Conservation (phyloP, 805 yeast genomes). For the Maudiozyma bulderi region DNA sequence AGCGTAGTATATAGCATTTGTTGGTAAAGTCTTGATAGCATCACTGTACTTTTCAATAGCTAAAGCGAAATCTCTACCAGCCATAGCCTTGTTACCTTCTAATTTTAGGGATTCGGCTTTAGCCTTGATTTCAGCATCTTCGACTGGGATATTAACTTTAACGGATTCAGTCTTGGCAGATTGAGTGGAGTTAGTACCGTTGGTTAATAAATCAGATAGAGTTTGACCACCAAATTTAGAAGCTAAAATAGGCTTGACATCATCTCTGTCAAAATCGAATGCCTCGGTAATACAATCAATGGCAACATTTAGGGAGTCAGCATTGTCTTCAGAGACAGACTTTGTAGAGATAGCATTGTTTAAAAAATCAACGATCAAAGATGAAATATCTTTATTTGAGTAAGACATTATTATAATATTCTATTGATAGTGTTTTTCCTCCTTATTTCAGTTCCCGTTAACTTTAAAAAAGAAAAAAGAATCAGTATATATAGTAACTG, state of each 20-base stretch:
- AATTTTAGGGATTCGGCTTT: constrained; percentile 78
- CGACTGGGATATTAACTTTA: constrained; percentile 34
- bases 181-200: constrained; percentile 12
- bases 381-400: constrained; percentile 56
- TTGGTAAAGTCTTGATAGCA: constrained; percentile 62
- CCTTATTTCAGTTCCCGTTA: neutral
- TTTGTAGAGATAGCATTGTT: constrained; percentile 49
- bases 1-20: constrained; percentile 76
- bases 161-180: constrained; percentile 29
- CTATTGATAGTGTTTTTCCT: neutral
- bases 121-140: constrained; percentile 45
- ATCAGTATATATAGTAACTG: too few species aligned
- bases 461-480: too few species aligned
- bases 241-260: constrained; percentile 26
- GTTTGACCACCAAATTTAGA: constrained; percentile 39
- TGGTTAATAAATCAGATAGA: constrained; percentile 36
- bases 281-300: constrained; percentile 87
- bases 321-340: constrained; percentile 63
- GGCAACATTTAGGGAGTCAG: constrained; percentile 88
- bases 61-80: constrained; percentile 52
- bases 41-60: constrained; percentile 75
- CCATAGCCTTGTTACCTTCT: constrained; percentile 87
- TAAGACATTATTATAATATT: constrained; percentile 30
- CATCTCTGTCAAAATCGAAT: constrained; percentile 53
- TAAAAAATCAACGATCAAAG: constrained; percentile 66